Percentiles rank a stretch among this genome's conserved stretches.
Conservation (phyloP, 331 rosid genomes). For the Quercus tomentella region DNA sequence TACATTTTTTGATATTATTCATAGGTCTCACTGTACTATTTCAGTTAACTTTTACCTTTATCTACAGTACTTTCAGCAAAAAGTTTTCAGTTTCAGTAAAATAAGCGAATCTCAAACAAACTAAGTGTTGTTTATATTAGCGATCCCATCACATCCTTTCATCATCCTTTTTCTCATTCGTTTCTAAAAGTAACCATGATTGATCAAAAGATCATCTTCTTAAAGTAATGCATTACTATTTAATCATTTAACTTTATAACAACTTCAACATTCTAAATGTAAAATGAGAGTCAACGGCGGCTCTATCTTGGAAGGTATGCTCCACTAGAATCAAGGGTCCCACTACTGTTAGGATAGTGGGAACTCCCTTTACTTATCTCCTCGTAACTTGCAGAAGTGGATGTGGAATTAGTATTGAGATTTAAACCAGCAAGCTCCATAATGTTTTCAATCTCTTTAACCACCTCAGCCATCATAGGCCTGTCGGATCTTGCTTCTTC, state of each 20-base stretch:
- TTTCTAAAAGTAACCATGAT: conserved; percentile 16
- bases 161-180: conserved; percentile 13
- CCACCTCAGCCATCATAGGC: conserved; percentile 35
- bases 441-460: conserved; percentile 32
- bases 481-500: conserved; percentile 22
- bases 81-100: no score
- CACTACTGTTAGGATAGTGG: not conserved
- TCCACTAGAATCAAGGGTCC: conserved; percentile 3
- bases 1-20: no score
- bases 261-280: not conserved
- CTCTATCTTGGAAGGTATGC: conserved; percentile 2
- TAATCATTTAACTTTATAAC: conserved; percentile 4
- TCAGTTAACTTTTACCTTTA: no score
- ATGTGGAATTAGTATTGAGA: conserved; percentile 22
- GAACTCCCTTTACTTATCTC: not conserved
- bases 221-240: not conserved
- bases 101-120: no score
- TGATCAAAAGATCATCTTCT: not conserved
- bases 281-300: conserved; percentile 7
- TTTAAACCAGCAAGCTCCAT: conserved; percentile 30
- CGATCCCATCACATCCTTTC: conserved; percentile 4
- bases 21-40: accelerated
- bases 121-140: not conserved
- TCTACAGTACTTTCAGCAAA: accelerated
- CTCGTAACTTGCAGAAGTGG: conserved; percentile 15